A percentile compares a stretch with the other conserved stretches of the same genome.
These are phyloP conservation scores for Sporothrix dimorphospora DNA, from an alignment of 2,329 filamentous ascomycete genomes.

Conservation along the genomic window DNA sequence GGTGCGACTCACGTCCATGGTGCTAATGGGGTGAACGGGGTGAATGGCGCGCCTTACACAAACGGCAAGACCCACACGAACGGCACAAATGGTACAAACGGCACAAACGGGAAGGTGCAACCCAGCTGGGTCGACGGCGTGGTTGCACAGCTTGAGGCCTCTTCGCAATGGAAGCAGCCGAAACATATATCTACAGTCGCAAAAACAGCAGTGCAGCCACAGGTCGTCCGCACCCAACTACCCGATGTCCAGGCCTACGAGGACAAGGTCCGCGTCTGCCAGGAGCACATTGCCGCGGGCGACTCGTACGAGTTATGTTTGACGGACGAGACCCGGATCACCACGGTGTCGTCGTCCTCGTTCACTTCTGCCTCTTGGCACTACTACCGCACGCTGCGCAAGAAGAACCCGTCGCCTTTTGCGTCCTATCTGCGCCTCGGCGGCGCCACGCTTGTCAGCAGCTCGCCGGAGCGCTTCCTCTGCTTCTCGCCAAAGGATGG, in stretches of 20 bases:
- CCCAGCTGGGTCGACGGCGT: slow-evolving; percentile 51
- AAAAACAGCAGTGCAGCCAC: not conserved
- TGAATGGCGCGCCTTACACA: not conserved
- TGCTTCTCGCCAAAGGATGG: not conserved
- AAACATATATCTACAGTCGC: no score
- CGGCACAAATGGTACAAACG: slow-evolving; percentile 11
- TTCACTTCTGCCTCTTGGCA: slow-evolving; percentile 60
- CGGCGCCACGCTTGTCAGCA: slow-evolving; percentile 72
- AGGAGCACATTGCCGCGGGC: slow-evolving; percentile 72
- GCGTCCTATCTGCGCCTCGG: slow-evolving; percentile 78
- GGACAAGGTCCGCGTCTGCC: slow-evolving; percentile 67
- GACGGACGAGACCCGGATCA: slow-evolving; percentile 72
- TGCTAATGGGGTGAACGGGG: not conserved
- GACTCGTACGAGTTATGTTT: slow-evolving; percentile 87
- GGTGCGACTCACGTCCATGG: slow-evolving; percentile 27
- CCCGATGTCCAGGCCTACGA: slow-evolving; percentile 61
- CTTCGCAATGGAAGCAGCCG: slow-evolving; percentile 38
- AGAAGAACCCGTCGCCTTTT: slow-evolving; percentile 79
- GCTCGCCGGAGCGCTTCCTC: slow-evolving; percentile 88
- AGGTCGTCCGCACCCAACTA: slow-evolving; percentile 40
- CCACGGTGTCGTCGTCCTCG: slow-evolving; percentile 36
- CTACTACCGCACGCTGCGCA: slow-evolving; percentile 71
- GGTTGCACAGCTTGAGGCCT: slow-evolving; percentile 38
- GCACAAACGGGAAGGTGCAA: not conserved
- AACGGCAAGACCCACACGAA: not conserved